Base-by-base conservation (phyloP, 805 yeast genomes). In the Hanseniaspora jakobsenii region DNA sequence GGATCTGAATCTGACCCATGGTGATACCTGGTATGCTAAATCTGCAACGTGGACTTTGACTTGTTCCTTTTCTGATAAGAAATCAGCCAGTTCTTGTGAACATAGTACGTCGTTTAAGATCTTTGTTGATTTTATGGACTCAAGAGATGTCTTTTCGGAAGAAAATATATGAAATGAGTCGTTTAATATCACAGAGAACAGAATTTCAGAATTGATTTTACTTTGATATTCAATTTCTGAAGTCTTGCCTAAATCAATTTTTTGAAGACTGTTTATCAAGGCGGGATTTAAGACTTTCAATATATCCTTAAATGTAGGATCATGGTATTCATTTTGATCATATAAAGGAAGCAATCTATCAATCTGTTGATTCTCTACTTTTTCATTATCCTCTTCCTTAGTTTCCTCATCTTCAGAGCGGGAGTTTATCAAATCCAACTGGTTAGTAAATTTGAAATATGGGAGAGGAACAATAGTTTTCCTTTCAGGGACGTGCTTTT, bases 401-500 rank as follows among this genome's bases (percentile, higher is more conserved):
- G 29, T 4, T 19, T 8, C 36, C 9, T 22, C 29, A 4, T 23
- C 10, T 22, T 23, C 37, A 8, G 28, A 6, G 6, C 12, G 4
- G 12, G 12, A 6, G 6, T 40, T 28, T 17, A 34, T n/a, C 13
- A 42, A 12, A 23, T 29, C 39, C 14, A 42, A 6, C n/a, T 42
- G 39, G 9, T 42, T 24, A 10, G 39, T 35, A 24, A 36, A 36
- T 22, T 42, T 42, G n/a, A 42, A 42, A 18, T 42, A 42, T 12
- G 46, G 31, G 3, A 42, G 13, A 3, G 46, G 46, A 2, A 42
- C 46, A 22, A 35, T 35, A 13, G 34, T 32, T 12, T 23, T 35
- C 7, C 28, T 29, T n/a, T 17, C 24, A n/a, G n/a, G n/a, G n/a
- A n/a, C n/a, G n/a, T 13, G 34, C 31, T 26, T 27, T 14, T 2